phyloP scores from a whole-genome alignment of 176 grass and related monocot species.

The Aegilops speltoides region DNA sequence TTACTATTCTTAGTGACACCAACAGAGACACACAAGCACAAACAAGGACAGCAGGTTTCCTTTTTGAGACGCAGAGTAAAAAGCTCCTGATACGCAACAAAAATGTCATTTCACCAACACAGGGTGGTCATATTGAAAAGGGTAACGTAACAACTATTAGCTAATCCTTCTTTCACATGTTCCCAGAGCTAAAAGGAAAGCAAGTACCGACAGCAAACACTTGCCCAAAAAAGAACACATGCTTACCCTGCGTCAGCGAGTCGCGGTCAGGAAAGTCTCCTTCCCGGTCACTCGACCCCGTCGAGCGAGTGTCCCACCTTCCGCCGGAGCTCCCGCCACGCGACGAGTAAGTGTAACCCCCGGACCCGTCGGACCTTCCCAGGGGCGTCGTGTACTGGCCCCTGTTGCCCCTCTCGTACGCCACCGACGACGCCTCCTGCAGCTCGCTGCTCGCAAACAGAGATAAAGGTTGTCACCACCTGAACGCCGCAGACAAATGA shows the following conservation, averaged over 20 bases:
- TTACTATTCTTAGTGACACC: neutral
- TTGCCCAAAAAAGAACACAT: neutral
- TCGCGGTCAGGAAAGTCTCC: conserved; percentile 64
- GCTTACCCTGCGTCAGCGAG: conserved; percentile 49
- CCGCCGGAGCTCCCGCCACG: conserved; percentile 52
- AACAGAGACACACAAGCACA: conserved; percentile 1
- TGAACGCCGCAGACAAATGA: neutral
- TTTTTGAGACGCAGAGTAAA: neutral
- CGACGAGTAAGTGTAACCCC: conserved; percentile 43
- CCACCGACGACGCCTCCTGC: conserved; percentile 42
- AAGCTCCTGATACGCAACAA: neutral
- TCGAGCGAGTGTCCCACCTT: conserved; percentile 82
- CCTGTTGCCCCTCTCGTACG: conserved; percentile 49
- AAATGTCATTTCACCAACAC: neutral
- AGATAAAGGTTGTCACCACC: neutral
- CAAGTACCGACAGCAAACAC: neutral
- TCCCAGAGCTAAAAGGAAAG: neutral
- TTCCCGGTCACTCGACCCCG: conserved; percentile 64
- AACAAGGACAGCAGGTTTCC: neutral
- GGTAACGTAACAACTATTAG: neutral
- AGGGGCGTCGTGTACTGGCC: conserved; percentile 40
- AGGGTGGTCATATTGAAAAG: neutral
- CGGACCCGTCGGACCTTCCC: conserved; percentile 44
- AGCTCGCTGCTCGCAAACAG: conserved; percentile 52
- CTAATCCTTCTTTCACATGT: neutral